These are phyloP conservation scores for Aechmea fasciata DNA, from an alignment of 176 grass and related monocot genomes.

Conservation along the genomic window DNA sequence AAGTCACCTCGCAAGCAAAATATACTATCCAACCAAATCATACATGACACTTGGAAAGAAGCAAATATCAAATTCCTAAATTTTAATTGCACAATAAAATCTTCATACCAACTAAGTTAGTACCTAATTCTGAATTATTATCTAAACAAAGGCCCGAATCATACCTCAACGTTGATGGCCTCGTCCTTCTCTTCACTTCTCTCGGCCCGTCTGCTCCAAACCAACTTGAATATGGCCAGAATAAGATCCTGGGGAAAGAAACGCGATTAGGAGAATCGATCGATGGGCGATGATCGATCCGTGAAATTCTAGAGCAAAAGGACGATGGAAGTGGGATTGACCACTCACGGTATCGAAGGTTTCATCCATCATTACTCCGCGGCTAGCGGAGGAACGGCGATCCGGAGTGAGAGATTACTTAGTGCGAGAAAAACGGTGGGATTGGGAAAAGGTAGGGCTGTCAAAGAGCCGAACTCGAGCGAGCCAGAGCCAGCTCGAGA, in stretches of 20 bases:
- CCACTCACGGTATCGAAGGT: conserved; percentile 42
- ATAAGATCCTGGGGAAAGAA: conserved; percentile 51
- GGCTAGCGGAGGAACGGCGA: too few species aligned
- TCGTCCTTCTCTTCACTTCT: conserved; percentile 19
- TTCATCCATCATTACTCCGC: conserved; percentile 14
- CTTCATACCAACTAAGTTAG: neutral
- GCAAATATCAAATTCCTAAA: too few species aligned
- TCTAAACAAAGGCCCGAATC: neutral
- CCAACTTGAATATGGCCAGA: conserved; percentile 73
- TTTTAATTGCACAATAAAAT: neutral
- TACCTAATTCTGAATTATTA: neutral
- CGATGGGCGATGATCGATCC: neutral
- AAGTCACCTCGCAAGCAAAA: too few species aligned
- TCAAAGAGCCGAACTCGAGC: too few species aligned
- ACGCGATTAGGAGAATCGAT: neutral
- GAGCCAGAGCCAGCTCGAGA: too few species aligned
- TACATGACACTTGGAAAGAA: too few species aligned
- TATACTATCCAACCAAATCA: too few species aligned
- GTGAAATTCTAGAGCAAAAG: neutral
- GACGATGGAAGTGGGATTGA: neutral
- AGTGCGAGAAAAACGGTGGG: too few species aligned
- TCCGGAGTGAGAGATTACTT: too few species aligned
- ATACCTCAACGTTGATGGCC: conserved; percentile 37
- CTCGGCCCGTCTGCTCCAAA: conserved; percentile 46
- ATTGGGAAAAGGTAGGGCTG: too few species aligned